Evolutionary conservation across 352 stramenopile species (phyloP), one percentile per base, ranked within the genome.

Genomic region (Phytophthora tentaculata): DNA sequence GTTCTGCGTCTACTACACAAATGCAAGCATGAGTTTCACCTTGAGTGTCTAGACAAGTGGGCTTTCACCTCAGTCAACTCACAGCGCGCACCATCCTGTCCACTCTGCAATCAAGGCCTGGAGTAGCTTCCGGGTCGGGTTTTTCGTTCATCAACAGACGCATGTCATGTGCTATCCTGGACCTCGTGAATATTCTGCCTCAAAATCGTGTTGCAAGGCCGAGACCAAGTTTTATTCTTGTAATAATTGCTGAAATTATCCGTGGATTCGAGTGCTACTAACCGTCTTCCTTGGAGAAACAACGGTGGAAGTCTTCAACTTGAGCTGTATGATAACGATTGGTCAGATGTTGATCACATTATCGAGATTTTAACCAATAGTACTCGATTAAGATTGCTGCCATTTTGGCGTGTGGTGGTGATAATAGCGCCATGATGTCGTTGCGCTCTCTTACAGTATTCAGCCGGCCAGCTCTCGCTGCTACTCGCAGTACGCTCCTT

Each of bases 21-120:
- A 64, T 96, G 89, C 71, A 92, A 93, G 61, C 89, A 96, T 77
- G 86, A 94, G 70, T 96, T 95, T 66, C 89, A 96, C 56, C 69
- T 96, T 47, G 89, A 96, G 71, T 96, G 89, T 74, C 76, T 96
- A 45, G 89, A 96, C 74, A 91, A 92, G 67, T 96, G 89, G 89
- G 86, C 87, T 13, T 91, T 94, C 69, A 92, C 87, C 14, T 89
- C 83, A 0, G 85, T 89, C 54, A 89, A 80, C 60, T 81, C 82
- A 29, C 77, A 89, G 49, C 83, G 85, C 43, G 71, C 74, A 56
- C 89, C 89, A 44, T 87, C 78, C 7, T 96, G 89, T 51, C 89
- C 89, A 51, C 76, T 96, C 19, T 96, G 89, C 61, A 96, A 94
- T 61, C 88, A 96, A 76, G 67, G 56, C 2, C 76, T 94, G 37